Evolutionary conservation across 495 filamentous ascomycete species (phyloP), one percentile per base, ranked within the genome.

Genomic region (Talaromyces adpressus): DNA sequence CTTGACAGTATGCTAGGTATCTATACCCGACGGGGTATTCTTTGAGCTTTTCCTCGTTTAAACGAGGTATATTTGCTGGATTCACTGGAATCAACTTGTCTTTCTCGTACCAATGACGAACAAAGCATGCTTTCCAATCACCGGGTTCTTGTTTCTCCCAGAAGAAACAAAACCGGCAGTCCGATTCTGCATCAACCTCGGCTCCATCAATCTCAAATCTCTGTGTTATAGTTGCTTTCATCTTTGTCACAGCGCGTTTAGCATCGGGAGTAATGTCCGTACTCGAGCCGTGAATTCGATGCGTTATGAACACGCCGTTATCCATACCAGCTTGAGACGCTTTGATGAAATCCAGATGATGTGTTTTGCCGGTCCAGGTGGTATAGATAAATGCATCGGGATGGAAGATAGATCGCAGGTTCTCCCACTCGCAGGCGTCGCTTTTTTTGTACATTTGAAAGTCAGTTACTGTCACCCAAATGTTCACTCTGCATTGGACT

Each of bases 191-290:
- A 60, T 87, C 85, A 32, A 82, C 84, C 58, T 82, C 77, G 54
- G 74, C 69, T 1, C 66, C 69, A n/a, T 73, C 71, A 36, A 82
- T 75, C 3, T 53, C 68, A 72, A 89, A 88, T 34, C 86, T 80
- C 71, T 89, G 86, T 2, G 86, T 88, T 71, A 88, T 89, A 49
- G 85, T 87, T 2, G 86, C 86, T 71, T 89, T 89, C 83, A 89
- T 84, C 73, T 88, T 89, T 64, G 84, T 84, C 6, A 89, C 80
- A n/a, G 85, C 86, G n/a, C 85, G 82, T 27, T 45, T 65, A 18
- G 63, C 75, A 36, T 67, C 64, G 16, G 71, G 64, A 34, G 71
- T 77, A 57, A 88, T 80, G 64, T 89, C 86, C 5, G 77, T 84
- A 7, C 82, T 76, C 0, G 78, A 79, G 27, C 85, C 85, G 69